Evolutionary conservation across 2,329 filamentous ascomycete species (phyloP), one percentile per base, ranked within the genome.

Genomic region (Pseudocercospora eumusae): DNA sequence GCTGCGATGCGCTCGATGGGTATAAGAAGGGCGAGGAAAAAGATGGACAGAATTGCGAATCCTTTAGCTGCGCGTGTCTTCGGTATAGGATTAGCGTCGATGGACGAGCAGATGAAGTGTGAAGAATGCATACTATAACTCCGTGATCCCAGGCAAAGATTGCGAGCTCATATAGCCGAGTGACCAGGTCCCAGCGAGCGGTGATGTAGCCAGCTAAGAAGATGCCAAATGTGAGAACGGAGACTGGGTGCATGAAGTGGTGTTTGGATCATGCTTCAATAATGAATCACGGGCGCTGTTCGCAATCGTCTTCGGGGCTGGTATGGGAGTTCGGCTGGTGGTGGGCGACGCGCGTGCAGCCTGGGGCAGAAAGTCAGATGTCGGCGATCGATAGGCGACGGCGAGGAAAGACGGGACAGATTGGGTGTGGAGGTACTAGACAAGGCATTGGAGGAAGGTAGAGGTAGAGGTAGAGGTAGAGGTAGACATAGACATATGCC

Each of bases 131-230:
- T 81, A 96, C 92, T 76, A 98, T 90, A 73, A 99, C 95, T 75
- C 93, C 92, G 91, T 98, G 91, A 78, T 98, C 91, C 92, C 93
- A 97, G 70, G 96, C 95, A 78, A 98, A 99, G 69, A 96, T 90
- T 70, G 92, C 90, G 73, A 99, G 87, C 80, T 99, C 93, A 88
- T 97, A 96, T 73, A 98, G 85, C 73, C 93, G 89, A 71, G 93
- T 97, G 70, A 97, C 92, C 66, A 99, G 88, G 80, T 98, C 95
- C 93, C 95, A 99, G 83, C 95, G 90, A 76, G 95, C 95, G 80
- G 95, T 99, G 78, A 93, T 98, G 84, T 99, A 99, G 79, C 95
- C 95, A 82, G 95, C 93, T 84, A 98, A 90, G 83, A 99, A 99
- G 82, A 99, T 97, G 81, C 90, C 92, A 81, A 96, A 88, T 74